Percentiles rank a stretch among this genome's conserved stretches.
Conservation (phyloP, 2,329 filamentous ascomycete species). For the Trichoderma hamatum region DNA sequence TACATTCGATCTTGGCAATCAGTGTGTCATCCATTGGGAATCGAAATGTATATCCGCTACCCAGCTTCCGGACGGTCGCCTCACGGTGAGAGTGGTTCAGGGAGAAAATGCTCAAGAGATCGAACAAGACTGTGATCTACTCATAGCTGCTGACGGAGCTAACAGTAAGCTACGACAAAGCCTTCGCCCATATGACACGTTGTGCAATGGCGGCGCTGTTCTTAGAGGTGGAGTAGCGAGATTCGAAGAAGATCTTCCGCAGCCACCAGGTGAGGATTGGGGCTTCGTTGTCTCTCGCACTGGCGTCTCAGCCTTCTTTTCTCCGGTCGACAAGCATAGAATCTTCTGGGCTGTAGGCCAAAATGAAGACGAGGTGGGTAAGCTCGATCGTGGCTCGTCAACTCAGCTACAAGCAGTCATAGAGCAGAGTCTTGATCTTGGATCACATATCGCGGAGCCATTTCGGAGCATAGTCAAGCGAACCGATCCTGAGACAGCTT, state of each 20-base stretch:
- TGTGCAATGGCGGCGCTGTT: conserved; percentile 46
- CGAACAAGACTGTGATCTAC: conserved; percentile 42
- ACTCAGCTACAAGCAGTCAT: not conserved
- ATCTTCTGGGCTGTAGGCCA: conserved; percentile 50
- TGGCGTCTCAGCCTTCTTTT: conserved; percentile 49
- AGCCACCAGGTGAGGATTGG: conserved; percentile 44
- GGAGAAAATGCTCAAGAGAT: conserved; percentile 23
- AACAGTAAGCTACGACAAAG: conserved; percentile 45
- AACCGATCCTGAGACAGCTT: conserved; percentile 43
- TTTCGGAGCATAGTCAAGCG: conserved; percentile 45
- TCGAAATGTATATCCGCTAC: conserved; percentile 35
- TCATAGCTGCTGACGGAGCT: conserved; percentile 51
- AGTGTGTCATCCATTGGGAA: conserved; percentile 35
- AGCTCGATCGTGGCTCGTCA: not conserved
- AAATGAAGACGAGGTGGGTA: not conserved
- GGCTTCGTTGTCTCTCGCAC: conserved; percentile 44
- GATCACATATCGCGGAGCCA: conserved; percentile 42
- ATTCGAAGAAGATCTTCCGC: conserved; percentile 41
- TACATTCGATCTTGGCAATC: conserved; percentile 27
- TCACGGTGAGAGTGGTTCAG: conserved; percentile 31
- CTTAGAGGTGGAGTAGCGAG: conserved; percentile 44
- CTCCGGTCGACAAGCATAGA: conserved; percentile 46
- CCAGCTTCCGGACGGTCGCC: conserved; percentile 32
- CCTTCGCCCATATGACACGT: conserved; percentile 45
- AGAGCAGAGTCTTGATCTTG: conserved; percentile 31